phyloP scores from a whole-genome alignment of 129 eudicot genomes.

The Erigeron canadensis region DNA sequence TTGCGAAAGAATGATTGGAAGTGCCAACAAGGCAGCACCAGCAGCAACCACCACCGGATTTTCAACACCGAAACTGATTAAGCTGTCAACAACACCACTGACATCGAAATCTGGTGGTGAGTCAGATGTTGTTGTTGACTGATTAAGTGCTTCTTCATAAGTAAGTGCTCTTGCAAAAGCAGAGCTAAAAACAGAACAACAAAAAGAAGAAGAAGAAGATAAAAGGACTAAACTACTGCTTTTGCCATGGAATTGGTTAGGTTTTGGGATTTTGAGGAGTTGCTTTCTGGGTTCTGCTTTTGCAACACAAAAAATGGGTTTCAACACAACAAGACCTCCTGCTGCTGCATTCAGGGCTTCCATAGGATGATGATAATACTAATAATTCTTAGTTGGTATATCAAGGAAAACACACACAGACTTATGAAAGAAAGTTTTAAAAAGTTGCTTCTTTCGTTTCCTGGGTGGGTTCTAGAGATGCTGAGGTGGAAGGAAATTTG shows the following conservation, averaged over 20 bases:
- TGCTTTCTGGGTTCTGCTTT: constrained; percentile 55
- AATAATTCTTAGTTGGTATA: no score
- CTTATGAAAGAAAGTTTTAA: background rate
- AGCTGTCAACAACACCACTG: constrained; percentile 41
- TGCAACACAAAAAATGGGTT: constrained; percentile 68
- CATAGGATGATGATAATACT: constrained; percentile 54
- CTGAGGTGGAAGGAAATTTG: constrained; percentile 47
- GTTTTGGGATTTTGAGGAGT: constrained; percentile 28
- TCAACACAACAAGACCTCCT: constrained; percentile 41
- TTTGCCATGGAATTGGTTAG: constrained; percentile 38
- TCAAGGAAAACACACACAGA: background rate
- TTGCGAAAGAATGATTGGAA: constrained; percentile 69
- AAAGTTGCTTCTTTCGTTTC: background rate
- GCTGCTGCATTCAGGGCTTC: constrained; percentile 76
- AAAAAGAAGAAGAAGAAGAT: constrained; percentile 54
- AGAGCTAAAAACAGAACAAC: constrained; percentile 30
- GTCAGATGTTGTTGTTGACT: constrained; percentile 52
- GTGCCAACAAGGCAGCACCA: constrained; percentile 59
- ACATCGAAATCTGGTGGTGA: constrained; percentile 51
- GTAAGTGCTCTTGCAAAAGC: constrained; percentile 72
- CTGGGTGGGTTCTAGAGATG: constrained; percentile 23
- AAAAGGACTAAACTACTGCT: constrained; percentile 54
- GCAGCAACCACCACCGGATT: constrained; percentile 73
- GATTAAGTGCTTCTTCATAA: constrained; percentile 82
- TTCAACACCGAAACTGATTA: constrained; percentile 45